These are phyloP conservation scores for Ceratorhiza oryzae-sativae DNA, from an alignment of 1,284 basidiomycete species.

Conservation along the genomic window DNA sequence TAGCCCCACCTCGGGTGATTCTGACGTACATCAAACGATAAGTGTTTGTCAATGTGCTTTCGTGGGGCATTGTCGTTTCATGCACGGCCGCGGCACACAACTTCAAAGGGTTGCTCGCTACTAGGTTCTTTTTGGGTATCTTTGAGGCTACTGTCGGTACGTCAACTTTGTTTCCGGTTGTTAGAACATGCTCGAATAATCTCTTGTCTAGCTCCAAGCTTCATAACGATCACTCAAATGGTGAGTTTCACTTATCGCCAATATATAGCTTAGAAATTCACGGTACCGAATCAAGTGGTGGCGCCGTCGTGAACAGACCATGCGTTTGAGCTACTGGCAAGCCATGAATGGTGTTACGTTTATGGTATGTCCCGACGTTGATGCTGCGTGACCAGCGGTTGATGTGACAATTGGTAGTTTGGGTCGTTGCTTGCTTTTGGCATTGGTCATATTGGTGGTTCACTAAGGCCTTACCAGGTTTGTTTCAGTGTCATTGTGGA, in stretches of 20 bases:
- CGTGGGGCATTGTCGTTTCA: slow-evolving; percentile 55
- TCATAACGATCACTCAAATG: slow-evolving; percentile 58
- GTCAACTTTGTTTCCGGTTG: slow-evolving; percentile 41
- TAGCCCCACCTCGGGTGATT: not conserved
- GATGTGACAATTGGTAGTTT: slow-evolving; percentile 41
- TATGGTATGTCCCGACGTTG: slow-evolving; percentile 43
- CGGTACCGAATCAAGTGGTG: slow-evolving; percentile 51
- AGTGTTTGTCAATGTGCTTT: slow-evolving; percentile 55
- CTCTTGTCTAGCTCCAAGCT: slow-evolving; percentile 48
- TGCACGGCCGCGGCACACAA: slow-evolving; percentile 53
- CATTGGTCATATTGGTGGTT: slow-evolving; percentile 55
- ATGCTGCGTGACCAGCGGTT: not conserved
- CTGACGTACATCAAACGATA: not conserved
- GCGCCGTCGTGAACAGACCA: slow-evolving; percentile 57
- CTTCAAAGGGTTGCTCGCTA: slow-evolving; percentile 54
- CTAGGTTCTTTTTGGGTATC: slow-evolving; percentile 56
- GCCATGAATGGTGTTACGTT: slow-evolving; percentile 54
- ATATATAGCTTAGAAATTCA: not conserved
- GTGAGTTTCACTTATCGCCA: slow-evolving; percentile 42
- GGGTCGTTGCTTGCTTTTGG: slow-evolving; percentile 56
- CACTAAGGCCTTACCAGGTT: slow-evolving; percentile 53
- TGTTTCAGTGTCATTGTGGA: not conserved
- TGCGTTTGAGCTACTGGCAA: slow-evolving; percentile 56
- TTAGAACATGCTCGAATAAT: not conserved
- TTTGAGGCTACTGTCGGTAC: slow-evolving; percentile 57